Evolutionary conservation across 768 basidiomycete genomes (phyloP).

Genomic region (Suillus brevipes): DNA sequence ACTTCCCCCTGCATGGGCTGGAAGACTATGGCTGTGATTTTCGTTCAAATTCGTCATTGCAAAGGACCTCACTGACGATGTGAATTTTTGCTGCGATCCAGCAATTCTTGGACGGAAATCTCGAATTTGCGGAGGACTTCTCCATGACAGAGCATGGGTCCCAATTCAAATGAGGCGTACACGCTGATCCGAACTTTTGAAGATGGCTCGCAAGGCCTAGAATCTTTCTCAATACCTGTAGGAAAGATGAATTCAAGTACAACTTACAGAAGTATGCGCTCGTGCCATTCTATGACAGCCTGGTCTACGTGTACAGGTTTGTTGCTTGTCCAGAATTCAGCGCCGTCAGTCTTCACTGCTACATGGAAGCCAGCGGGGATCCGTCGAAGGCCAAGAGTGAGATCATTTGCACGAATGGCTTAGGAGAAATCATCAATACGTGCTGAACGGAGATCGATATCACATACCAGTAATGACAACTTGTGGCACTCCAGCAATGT

Average conservation of each 20-base stretch:
- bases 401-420: slow-evolving; percentile 13
- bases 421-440: background rate
- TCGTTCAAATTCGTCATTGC: background rate
- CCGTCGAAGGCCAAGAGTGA: slow-evolving; percentile 2
- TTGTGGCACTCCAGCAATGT: background rate
- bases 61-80: no score
- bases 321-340: background rate
- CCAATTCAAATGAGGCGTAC: no score
- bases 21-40: no score
- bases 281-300: no score
- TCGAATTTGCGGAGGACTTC: no score
- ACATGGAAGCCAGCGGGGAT: slow-evolving; percentile 17
- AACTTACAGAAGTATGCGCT: background rate
- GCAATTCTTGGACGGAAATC: no score
- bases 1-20: no score
- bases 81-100: no score
- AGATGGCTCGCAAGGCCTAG: no score
- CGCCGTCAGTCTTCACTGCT: background rate
- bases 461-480: background rate
- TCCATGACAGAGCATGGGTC: no score
- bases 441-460: background rate
- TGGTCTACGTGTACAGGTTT: background rate
- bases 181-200: no score
- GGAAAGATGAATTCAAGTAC: background rate
- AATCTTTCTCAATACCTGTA: no score